Base-by-base conservation (phyloP, 2,329 filamentous ascomycete genomes). In the Fusarium luffae region DNA sequence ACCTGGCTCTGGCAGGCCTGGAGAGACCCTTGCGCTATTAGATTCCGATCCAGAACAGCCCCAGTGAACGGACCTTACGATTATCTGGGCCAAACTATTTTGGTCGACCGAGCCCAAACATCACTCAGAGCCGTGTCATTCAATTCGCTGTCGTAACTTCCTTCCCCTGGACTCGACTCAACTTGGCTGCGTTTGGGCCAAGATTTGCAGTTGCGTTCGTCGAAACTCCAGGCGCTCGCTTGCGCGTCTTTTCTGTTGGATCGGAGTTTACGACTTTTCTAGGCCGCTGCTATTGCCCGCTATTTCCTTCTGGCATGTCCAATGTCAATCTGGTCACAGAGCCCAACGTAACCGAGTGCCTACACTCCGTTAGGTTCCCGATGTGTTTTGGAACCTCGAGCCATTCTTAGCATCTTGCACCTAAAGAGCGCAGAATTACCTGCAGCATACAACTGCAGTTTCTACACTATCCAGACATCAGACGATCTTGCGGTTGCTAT, bases 11-110 rank as follows among this genome's bases (percentile, higher is more conserved):
- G 16, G 16, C 34, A 37, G 34, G 34, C 34, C 34, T 37, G 68
- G 51, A 59, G 52, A 65, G 61, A 65, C 54, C 63, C 61, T 28
- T 66, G 60, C 54, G 21, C 66, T 62, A 23, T 23, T 23, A 70
- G 72, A 73, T 73, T 63, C 68, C 73, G 72, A 73, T 72, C 70
- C 70, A 74, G 72, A 68, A 68, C 68, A 60, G 60, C 42, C 62
- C 56, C 68, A 60, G 69, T 47, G 68, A 67, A 74, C 71, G 71
- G 72, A 66, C 72, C 72, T 59, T 49, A 62, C 58, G 62, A 73
- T 64, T 65, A 59, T 52, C 65, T 44, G 41, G 49, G 27, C 73
- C 72, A 75, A 64, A 58, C 72, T 70, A 60, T 54, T 71, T 75
- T 72, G 54, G 72, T 71, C 65, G 71, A 75, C 73, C 73, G 73